phyloP scores from a whole-genome alignment of 257 asterid species.

The Penstemon newberryi region DNA sequence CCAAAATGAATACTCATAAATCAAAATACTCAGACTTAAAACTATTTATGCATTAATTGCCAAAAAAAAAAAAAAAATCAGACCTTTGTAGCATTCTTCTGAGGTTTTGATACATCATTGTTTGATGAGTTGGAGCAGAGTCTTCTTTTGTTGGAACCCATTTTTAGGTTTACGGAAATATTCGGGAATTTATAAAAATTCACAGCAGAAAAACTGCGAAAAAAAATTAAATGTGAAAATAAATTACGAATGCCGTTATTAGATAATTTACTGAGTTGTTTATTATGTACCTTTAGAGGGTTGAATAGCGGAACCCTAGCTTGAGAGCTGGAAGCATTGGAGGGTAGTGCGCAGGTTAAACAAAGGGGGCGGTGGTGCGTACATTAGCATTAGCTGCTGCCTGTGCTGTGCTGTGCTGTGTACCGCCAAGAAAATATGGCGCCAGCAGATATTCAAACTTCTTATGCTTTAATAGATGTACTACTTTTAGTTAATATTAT shows the following conservation, averaged over 20 bases:
- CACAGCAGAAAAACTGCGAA: slow-evolving; percentile 46
- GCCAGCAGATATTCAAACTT: background rate
- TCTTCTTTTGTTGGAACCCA: slow-evolving; percentile 45
- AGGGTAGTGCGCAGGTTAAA: slow-evolving; percentile 5
- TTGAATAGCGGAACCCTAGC: slow-evolving; percentile 41
- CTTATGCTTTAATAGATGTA: too few relatives aligned
- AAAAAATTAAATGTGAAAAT: slow-evolving; percentile 22
- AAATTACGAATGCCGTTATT: slow-evolving; percentile 2
- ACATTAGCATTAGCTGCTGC: slow-evolving; percentile 18
- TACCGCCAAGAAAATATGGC: slow-evolving; percentile 28
- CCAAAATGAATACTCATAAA: slow-evolving; percentile 7
- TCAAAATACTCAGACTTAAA: background rate
- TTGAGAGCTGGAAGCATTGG: slow-evolving; percentile 59
- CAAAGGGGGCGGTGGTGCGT: slow-evolving; percentile 20
- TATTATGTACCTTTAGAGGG: slow-evolving; percentile 5
- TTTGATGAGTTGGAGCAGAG: slow-evolving; percentile 36
- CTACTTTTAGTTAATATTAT: too few relatives aligned
- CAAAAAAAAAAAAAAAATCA: background rate
- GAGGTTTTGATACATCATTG: slow-evolving; percentile 23
- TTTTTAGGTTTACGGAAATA: slow-evolving; percentile 36
- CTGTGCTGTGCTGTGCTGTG: background rate
- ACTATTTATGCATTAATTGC: background rate
- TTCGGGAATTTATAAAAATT: slow-evolving; percentile 31
- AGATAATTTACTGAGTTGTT: background rate
- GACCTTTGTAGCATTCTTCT: slow-evolving; percentile 35